Base-by-base conservation (phyloP, 2,329 filamentous ascomycete species). In the Monosporascus sp. region DNA sequence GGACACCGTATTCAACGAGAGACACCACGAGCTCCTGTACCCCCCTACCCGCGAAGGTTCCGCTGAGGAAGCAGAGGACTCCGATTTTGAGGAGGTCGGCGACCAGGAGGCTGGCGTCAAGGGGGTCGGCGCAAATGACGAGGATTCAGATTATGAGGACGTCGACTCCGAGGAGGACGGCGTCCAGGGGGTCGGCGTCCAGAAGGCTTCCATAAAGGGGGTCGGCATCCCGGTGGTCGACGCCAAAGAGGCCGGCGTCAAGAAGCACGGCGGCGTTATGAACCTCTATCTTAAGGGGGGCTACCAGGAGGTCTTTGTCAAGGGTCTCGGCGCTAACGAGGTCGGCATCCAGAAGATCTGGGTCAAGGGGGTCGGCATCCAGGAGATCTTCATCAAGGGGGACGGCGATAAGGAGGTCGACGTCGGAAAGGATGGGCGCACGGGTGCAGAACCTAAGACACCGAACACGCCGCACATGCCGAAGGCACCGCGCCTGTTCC, bases 1-100 rank as follows among this genome's bases (percentile, higher is more conserved):
- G 49, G 26, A 51, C 24, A 46, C 27, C 27, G 40, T 46, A 27
- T 31, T 50, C 49, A 43, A 50, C 20, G n/a, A 50, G 11, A n/a
- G 36, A 36, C 19, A 36, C 5, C 16, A 48, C 14, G 14, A 14
- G n/a, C 14, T n/a, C 24, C 5, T 48, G 24, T 48, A 48, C 19
- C 19, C 20, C 22, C 7, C 9, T 43, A 20, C 19, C 40, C 40
- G 11, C 14, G 17, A 24, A 20, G 5, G 11, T 19, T 14, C 40
- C 17, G n/a, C 19, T 43, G 40, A 43, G 19, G 40, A 43, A 7
- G 19, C 2, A 14, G 40, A 43, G 11, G 40, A 43, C 19, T 3
- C 17, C 11, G 20, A 43, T 20, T 19, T 11, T 19, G 31, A 34
- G 31, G 31, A 34, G 9, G 31, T 14, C 1, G 7, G 17, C 7